phyloP scores from a whole-genome alignment of 1,284 basidiomycete species.

The Puccinia polysora region DNA sequence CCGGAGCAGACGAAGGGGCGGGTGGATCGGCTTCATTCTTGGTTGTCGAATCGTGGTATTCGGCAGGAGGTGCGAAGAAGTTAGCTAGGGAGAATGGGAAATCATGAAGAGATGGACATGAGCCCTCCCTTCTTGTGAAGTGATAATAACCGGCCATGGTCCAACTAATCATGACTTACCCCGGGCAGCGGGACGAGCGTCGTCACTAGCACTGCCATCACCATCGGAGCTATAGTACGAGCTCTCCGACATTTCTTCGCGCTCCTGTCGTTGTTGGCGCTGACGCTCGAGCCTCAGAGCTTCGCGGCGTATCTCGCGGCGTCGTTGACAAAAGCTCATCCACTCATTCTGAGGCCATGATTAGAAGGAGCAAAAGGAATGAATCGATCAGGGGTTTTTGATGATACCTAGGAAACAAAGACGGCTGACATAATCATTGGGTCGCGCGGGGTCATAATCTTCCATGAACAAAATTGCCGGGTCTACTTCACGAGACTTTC shows the following conservation, averaged over 20 bases:
- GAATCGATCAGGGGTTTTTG: neutral
- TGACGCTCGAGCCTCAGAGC: slow-evolving; percentile 41
- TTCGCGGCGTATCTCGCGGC: slow-evolving; percentile 38
- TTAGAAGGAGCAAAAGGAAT: neutral
- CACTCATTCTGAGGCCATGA: slow-evolving; percentile 31
- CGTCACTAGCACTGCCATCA: slow-evolving; percentile 34
- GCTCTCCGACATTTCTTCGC: slow-evolving; percentile 35
- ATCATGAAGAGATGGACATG: neutral
- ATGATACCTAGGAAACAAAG: neutral
- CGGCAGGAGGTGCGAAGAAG: slow-evolving; percentile 43
- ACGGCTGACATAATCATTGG: slow-evolving; percentile 43
- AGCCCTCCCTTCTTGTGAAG: too few species aligned
- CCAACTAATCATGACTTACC: slow-evolving; percentile 16
- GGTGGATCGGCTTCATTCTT: slow-evolving; percentile 16
- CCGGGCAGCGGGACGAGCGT: slow-evolving; percentile 23
- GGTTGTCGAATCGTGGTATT: slow-evolving; percentile 20
- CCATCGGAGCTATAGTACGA: slow-evolving; percentile 42
- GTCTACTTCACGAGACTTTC: slow-evolving; percentile 44
- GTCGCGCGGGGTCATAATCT: slow-evolving; percentile 43
- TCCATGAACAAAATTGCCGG: slow-evolving; percentile 43
- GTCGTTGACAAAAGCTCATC: slow-evolving; percentile 42
- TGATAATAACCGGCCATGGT: too few species aligned
- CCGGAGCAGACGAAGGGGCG: neutral
- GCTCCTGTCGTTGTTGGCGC: slow-evolving; percentile 37
- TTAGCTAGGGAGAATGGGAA: too few species aligned